phyloP scores from a whole-genome alignment of 768 basidiomycete species.

The Trametes meyenii region DNA sequence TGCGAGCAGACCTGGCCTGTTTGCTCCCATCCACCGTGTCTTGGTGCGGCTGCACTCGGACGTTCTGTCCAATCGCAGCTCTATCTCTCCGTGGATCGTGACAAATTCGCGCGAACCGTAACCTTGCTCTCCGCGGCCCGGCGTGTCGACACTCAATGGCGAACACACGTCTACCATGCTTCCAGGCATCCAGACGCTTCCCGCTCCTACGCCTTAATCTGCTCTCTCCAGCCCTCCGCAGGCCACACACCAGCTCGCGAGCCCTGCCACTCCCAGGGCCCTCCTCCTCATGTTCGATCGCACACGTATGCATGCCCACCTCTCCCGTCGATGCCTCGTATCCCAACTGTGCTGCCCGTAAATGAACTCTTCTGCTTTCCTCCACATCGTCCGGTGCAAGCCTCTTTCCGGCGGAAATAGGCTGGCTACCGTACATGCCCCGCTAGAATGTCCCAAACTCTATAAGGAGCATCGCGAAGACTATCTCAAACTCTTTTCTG shows the following conservation, averaged over 20 bases:
- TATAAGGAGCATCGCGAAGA: neutral
- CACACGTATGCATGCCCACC: neutral
- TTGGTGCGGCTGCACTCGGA: slow-evolving; percentile 2
- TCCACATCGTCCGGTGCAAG: neutral
- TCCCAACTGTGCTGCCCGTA: neutral
- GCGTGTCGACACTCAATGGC: slow-evolving; percentile 20
- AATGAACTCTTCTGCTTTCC: slow-evolving; percentile 3
- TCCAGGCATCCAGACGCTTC: slow-evolving; percentile 18
- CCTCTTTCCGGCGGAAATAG: slow-evolving; percentile 15
- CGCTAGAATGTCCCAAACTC: slow-evolving; percentile 3
- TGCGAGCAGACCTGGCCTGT: no score
- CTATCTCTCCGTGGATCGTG: slow-evolving; percentile 15
- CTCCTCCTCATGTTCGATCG: slow-evolving; percentile 20
- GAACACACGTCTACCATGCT: slow-evolving; percentile 22
- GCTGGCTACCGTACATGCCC: slow-evolving; percentile 7
- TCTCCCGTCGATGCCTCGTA: slow-evolving; percentile 6
- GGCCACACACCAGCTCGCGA: no score
- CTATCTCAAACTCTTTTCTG: slow-evolving; percentile 7
- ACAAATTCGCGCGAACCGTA: slow-evolving; percentile 13
- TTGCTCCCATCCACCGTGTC: slow-evolving; percentile 18
- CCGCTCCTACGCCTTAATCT: slow-evolving; percentile 20
- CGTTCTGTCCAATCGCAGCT: slow-evolving; percentile 10
- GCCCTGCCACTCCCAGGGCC: slow-evolving; percentile 20
- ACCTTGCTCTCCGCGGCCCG: slow-evolving; percentile 20
- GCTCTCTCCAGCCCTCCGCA: slow-evolving; percentile 11